Percentiles rank a stretch among this genome's conserved stretches.
phyloP scores from a whole-genome alignment of 1,284 basidiomycete species.

The Cutaneotrichosporon cutaneum region DNA sequence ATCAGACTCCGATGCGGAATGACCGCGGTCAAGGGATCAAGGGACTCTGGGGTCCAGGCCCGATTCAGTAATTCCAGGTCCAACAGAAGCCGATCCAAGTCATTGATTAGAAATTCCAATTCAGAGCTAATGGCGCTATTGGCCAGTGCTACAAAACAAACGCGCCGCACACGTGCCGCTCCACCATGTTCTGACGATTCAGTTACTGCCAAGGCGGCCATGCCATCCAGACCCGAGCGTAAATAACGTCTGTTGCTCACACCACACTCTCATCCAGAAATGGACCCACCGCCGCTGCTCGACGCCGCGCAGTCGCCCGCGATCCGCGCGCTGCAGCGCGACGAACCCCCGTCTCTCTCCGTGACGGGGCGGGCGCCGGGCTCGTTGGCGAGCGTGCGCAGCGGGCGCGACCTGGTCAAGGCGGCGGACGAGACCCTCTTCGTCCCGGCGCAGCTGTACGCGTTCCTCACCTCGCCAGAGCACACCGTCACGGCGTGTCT shows the following conservation, averaged over 20 bases:
- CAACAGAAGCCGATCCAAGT: background rate
- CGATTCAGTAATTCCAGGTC: background rate
- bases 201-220: background rate
- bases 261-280: background rate
- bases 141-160: background rate
- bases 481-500: slow-evolving; percentile 24
- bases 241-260: background rate
- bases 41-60: background rate
- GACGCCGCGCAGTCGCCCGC: slow-evolving; percentile 15
- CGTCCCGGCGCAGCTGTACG: slow-evolving; percentile 21
- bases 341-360: slow-evolving; percentile 10
- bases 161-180: background rate
- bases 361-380: background rate
- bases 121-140: background rate
- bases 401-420: slow-evolving; percentile 22
- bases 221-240: background rate
- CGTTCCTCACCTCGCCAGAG: slow-evolving; percentile 23
- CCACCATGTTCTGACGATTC: background rate
- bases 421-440: slow-evolving; percentile 17
- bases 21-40: too few species aligned
- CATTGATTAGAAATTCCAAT: background rate
- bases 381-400: slow-evolving; percentile 11
- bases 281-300: slow-evolving; percentile 1
- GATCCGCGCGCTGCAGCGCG: slow-evolving; percentile 18
- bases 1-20: background rate